Evolutionary conservation across 176 grass and related monocot genomes (phyloP), one percentile per base, ranked within the genome.

Genomic region (Triticum urartu): DNA sequence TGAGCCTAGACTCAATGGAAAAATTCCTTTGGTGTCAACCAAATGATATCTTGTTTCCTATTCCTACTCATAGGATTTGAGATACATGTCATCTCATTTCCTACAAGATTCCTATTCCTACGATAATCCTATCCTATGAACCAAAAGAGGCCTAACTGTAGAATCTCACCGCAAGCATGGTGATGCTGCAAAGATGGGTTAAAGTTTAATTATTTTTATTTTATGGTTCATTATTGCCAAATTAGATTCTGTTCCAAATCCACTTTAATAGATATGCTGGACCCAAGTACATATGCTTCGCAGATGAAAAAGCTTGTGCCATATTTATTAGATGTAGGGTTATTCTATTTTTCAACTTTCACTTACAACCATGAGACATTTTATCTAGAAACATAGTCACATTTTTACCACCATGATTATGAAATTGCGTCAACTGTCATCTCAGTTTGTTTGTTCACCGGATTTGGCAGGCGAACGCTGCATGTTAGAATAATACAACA

Each of bases 261-360:
- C n/a, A 60, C 68, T 81, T 86, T 81, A 80, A 75, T 77, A 21
- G 33, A 24, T 65, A 35, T 83, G 75, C n/a, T 6, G 2, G 28
- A 58, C 52, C 52, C 52, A 61, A 83, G 48, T 83, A 70, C 47
- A 88, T 72, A 83, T 77, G 62, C 73, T 58, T 48, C 38, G 17
- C 7, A 56, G 52, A 18, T 56, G 52, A 20, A 20, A 58, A 58
- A 6, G 6, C 52, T 18, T 6, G 2, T 58, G 52, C 2, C 52
- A 7, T 20, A 58, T 20, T 58, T 58, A 58, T 21, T 21, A 58
- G 15, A 58, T 58, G 18, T 0, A 58, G 2, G 2, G 5, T 58
- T 58, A 52, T 52, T 52, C 48, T 52, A 17, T 20, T 58, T 18
- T 20, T 20, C 18, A 20, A 58, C 52, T 58, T 58, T 58, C 18